A percentile compares a stretch with the other conserved stretches of the same genome.
Conservation (phyloP, 345 rosid genomes). For the Ceriops tagal region DNA sequence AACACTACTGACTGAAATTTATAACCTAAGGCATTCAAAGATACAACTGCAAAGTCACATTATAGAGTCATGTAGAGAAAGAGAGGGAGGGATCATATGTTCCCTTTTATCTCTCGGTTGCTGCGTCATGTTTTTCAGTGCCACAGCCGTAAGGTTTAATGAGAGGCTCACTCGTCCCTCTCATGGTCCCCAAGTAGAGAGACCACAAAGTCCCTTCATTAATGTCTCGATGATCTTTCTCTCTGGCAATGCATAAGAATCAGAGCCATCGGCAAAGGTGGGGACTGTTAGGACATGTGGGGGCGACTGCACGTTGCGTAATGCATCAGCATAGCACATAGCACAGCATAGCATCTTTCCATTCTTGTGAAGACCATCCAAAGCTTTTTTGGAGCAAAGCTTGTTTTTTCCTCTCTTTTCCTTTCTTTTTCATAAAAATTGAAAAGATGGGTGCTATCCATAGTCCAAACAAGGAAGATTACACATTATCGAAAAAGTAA, state of each 20-base stretch:
- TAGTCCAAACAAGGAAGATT: no score
- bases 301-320: not conserved
- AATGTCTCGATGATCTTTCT: not conserved
- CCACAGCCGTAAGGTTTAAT: conserved; percentile 37
- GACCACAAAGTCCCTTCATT: conserved; percentile 35
- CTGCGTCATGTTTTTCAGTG: conserved; percentile 71
- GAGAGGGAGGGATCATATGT: conserved; percentile 9
- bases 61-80: not conserved
- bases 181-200: conserved; percentile 28
- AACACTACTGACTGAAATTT: conserved; percentile 28
- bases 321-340: not conserved
- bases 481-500: no score
- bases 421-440: no score
- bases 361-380: not conserved
- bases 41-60: not conserved
- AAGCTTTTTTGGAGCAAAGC: no score
- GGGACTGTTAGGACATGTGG: not conserved
- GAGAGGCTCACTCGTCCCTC: conserved; percentile 37
- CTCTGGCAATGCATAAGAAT: conserved; percentile 22
- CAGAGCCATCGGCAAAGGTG: conserved; percentile 12
- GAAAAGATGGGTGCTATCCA: no score
- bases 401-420: no score
- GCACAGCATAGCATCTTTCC: conserved; percentile 26
- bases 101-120: conserved; percentile 17
- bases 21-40: conserved; percentile 19